Percentiles rank a stretch among this genome's conserved stretches.
These are phyloP conservation scores for Pseudogymnoascus sp. DNA, from an alignment of 2,329 filamentous ascomycete species.

Conservation along the genomic window DNA sequence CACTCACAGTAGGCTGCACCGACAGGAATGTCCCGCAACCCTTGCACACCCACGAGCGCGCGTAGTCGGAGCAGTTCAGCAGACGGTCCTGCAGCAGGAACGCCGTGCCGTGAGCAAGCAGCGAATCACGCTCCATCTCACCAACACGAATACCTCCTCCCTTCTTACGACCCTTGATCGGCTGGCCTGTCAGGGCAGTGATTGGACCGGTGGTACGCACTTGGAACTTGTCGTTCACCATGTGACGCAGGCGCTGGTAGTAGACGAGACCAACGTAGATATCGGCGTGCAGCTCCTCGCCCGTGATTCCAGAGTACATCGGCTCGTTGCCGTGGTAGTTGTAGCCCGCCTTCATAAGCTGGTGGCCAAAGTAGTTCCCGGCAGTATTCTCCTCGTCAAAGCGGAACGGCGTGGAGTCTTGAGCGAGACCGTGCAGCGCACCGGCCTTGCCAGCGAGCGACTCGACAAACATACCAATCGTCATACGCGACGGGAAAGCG, in stretches of 20 bases:
- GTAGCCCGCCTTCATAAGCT: constrained; percentile 89
- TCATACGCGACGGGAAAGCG: constrained; percentile 99
- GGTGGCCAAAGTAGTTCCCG: constrained; percentile 89
- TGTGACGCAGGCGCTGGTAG: constrained; percentile 95
- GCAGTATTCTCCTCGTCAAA: constrained; percentile 91
- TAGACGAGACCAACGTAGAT: constrained; percentile 97
- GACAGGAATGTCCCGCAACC: constrained; percentile 84
- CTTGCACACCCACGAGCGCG: constrained; percentile 81
- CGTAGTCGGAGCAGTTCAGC: constrained; percentile 95
- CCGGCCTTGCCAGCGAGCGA: constrained; percentile 93
- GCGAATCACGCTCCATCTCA: constrained; percentile 96
- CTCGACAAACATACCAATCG: constrained; percentile 98
- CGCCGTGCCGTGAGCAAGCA: constrained; percentile 89
- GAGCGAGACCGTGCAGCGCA: constrained; percentile 86
- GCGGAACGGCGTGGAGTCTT: constrained; percentile 90
- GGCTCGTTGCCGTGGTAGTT: constrained; percentile 98
- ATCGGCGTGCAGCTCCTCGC: constrained; percentile 85
- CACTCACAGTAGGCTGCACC: constrained; percentile 69
- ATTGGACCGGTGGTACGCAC: constrained; percentile 92
- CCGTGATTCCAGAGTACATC: constrained; percentile 96
- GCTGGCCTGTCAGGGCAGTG: constrained; percentile 83
- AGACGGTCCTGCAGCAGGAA: constrained; percentile 92
- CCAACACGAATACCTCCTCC: constrained; percentile 98
- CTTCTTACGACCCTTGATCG: constrained; percentile 92
- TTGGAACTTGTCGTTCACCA: constrained; percentile 99